These are phyloP conservation scores for Kokia cookei DNA, from an alignment of 441 rosid genomes.

Conservation along the genomic window DNA sequence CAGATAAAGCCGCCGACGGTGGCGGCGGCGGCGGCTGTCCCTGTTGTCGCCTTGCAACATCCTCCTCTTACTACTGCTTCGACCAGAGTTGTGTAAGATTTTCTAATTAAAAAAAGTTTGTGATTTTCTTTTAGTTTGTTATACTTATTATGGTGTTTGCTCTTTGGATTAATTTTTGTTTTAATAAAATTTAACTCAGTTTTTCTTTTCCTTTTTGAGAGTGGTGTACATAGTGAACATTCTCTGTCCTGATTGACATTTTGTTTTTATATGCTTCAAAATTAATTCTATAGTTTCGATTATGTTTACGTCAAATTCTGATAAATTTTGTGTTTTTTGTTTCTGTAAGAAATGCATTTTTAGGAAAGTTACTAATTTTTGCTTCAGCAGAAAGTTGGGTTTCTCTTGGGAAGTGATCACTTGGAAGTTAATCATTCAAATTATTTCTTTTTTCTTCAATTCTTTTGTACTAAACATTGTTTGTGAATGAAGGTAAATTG, in stretches of 20 bases:
- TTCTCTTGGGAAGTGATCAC: not conserved
- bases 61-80: conserved; percentile 16
- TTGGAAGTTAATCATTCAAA: not conserved
- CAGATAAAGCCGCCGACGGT: conserved; percentile 14
- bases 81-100: conserved; percentile 54
- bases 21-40: conserved; percentile 12
- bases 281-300: not conserved
- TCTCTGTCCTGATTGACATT: not conserved
- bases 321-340: not conserved
- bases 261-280: not conserved
- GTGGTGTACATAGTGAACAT: not conserved
- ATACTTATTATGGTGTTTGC: not conserved
- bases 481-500: not conserved
- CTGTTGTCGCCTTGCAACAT: conserved; percentile 3
- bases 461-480: not conserved
- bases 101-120: not conserved
- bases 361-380: not conserved
- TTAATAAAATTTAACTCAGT: not conserved
- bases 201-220: not conserved
- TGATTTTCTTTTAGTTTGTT: conserved; percentile 6
- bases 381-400: not conserved
- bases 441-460: not conserved
- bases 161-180: not conserved
- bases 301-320: not conserved
- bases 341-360: not conserved